phyloP scores from a whole-genome alignment of 371 early-diverging fungal species.

The Coemansia sp. region DNA sequence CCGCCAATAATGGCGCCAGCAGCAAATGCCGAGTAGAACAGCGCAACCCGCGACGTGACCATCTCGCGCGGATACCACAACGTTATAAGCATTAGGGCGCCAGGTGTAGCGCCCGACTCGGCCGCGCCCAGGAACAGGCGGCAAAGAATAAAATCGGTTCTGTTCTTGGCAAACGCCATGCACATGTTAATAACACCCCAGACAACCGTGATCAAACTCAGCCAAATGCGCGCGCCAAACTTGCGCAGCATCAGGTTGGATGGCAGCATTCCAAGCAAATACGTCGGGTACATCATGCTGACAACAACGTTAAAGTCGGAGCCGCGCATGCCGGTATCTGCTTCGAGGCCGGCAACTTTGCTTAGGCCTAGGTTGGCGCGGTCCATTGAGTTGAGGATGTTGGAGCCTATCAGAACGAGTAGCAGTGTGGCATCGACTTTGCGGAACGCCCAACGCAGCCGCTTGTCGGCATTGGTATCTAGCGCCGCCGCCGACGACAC shows the following conservation, averaged over 20 bases:
- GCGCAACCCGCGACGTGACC: slow-evolving; percentile 20
- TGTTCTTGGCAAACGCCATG: slow-evolving; percentile 62
- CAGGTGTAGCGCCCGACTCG: slow-evolving; percentile 65
- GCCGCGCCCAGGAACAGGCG: slow-evolving; percentile 59
- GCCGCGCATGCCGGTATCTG: slow-evolving; percentile 11
- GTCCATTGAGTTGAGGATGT: slow-evolving; percentile 50
- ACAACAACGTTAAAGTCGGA: slow-evolving; percentile 36
- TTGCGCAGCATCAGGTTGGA: slow-evolving; percentile 60
- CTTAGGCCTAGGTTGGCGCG: slow-evolving; percentile 46
- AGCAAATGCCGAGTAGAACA: no score
- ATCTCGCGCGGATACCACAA: slow-evolving; percentile 48
- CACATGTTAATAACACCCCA: slow-evolving; percentile 61
- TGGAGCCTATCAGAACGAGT: slow-evolving; percentile 32
- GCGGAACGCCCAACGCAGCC: slow-evolving; percentile 35
- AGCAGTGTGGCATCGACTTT: slow-evolving; percentile 44
- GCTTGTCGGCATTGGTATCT: not conserved
- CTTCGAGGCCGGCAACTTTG: slow-evolving; percentile 23
- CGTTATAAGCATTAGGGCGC: slow-evolving; percentile 43
- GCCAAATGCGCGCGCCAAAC: slow-evolving; percentile 57
- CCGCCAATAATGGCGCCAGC: no score
- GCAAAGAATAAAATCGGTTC: slow-evolving; percentile 52
- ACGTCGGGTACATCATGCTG: slow-evolving; percentile 31
- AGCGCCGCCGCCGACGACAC: not conserved
- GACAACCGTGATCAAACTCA: slow-evolving; percentile 54
- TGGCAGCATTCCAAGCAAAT: slow-evolving; percentile 51